phyloP scores from a whole-genome alignment of 2,329 filamentous ascomycete species.

The Phoma sp. region DNA sequence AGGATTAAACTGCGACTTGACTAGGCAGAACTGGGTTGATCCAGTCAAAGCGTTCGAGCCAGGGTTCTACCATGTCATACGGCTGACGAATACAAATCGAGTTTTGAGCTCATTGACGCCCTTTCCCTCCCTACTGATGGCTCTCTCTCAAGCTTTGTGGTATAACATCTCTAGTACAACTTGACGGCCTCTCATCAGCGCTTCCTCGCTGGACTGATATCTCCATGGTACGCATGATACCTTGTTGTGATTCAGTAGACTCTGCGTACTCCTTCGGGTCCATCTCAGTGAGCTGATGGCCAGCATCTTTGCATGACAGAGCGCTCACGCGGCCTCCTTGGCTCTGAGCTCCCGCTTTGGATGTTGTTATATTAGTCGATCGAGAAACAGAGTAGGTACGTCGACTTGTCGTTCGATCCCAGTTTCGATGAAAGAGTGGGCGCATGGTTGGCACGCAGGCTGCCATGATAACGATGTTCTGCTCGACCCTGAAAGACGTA shows the following conservation, averaged over 20 bases:
- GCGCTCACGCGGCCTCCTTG: not conserved
- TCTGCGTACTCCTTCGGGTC: not conserved
- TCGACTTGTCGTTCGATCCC: conserved; percentile 6
- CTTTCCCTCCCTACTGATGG: too few relatives aligned
- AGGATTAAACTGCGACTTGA: too few relatives aligned
- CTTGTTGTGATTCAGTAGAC: not conserved
- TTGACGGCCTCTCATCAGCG: too few relatives aligned
- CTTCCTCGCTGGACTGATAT: not conserved
- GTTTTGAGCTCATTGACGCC: too few relatives aligned
- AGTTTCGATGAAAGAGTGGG: conserved; percentile 12
- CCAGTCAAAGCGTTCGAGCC: too few relatives aligned
- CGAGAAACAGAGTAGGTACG: not conserved
- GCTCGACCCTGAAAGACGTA: conserved; percentile 4
- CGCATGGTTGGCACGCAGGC: conserved; percentile 19
- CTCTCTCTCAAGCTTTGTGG: too few relatives aligned
- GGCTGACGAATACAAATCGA: too few relatives aligned
- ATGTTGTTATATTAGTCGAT: not conserved
- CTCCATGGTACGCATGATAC: conserved; percentile 3
- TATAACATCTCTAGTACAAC: too few relatives aligned
- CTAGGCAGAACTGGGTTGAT: too few relatives aligned
- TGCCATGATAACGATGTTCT: conserved; percentile 20
- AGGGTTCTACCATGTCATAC: too few relatives aligned
- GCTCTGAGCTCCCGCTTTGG: too few relatives aligned
- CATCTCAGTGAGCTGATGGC: not conserved
- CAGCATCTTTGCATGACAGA: not conserved